Evolutionary conservation across 2,329 filamentous ascomycete species (phyloP), one percentile per base, ranked within the genome.

Genomic region (Truncatella angustata): DNA sequence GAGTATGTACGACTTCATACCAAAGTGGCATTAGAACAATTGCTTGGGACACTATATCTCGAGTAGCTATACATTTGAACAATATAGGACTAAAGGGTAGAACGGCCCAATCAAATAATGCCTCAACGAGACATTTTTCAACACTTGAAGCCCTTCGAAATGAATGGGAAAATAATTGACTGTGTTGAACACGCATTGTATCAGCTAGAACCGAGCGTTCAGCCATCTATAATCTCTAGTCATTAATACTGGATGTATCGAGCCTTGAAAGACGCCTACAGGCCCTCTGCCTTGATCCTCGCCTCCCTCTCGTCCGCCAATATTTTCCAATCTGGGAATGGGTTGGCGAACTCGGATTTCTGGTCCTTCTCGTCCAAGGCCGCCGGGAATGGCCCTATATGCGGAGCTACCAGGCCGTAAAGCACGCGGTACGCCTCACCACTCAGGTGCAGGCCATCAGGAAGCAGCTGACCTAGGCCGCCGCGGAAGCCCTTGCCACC

Each of bases 371-470:
- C 10, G 63, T 68, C 4, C 55, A 42, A 16, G 3, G 21, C 9
- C 9, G 59, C 34, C 67, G 66, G 37, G 56, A 69, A 71, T 28
- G 71, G 64, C 2, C 73, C 73, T 50, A 84, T 72, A 51, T 80
- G 74, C n/a, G 73, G 70, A 56, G 66, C 58, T 24, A 84, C 65
- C 34, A 72, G 60, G 9, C 76, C 70, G 58, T 73, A 82, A 47
- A 85, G 74, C 45, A 83, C 67, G 44, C 61, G 71, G 59, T 85
- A 85, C 2, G 74, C 76, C 51, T 76, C 70, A 28, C 76, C 75
- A 53, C 73, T 78, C 68, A 85, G 71, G 63, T 85, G 82, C 54
- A 85, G 67, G 0, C 82, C 82, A 55, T 84, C 81, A 3, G 77
- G 74, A n/a, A 85, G 66, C 52, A 84, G 72, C 34, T 70, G 60